These are phyloP conservation scores for Lepiota venenata DNA, from an alignment of 768 basidiomycete species.

Conservation along the genomic window DNA sequence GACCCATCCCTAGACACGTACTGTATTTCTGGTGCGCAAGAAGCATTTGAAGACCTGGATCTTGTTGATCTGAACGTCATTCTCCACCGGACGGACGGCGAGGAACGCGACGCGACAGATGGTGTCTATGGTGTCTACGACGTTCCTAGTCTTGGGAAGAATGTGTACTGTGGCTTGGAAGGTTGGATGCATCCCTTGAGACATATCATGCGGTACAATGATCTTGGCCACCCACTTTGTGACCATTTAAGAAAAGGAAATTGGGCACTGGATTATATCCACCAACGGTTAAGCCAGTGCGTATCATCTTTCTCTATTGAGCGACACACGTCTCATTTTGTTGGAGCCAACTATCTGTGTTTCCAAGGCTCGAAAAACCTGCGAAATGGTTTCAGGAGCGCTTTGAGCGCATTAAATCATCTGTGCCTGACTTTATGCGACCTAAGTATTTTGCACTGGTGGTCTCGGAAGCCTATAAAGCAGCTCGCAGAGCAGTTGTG, in stretches of 20 bases:
- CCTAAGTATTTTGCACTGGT: slow-evolving; percentile 97
- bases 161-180: slow-evolving; percentile 92
- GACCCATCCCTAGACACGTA: slow-evolving; percentile 69
- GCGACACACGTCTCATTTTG: slow-evolving; percentile 7
- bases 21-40: slow-evolving; percentile 67
- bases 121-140: slow-evolving; percentile 83
- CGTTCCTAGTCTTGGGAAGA: slow-evolving; percentile 67
- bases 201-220: slow-evolving; percentile 84
- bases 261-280: slow-evolving; percentile 92
- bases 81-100: slow-evolving; percentile 84
- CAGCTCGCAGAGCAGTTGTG: slow-evolving; percentile 75
- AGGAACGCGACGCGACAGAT: slow-evolving; percentile 86
- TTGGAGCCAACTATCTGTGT: slow-evolving; percentile 50
- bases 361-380: slow-evolving; percentile 69
- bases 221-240: slow-evolving; percentile 91
- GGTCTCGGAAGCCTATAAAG: slow-evolving; percentile 90
- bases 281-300: slow-evolving; percentile 65
- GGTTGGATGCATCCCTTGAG: slow-evolving; percentile 94
- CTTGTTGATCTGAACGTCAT: slow-evolving; percentile 87
- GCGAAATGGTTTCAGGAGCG: slow-evolving; percentile 85
- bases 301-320: slow-evolving; percentile 26
- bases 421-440: slow-evolving; percentile 81
- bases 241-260: slow-evolving; percentile 81
- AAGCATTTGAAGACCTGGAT: slow-evolving; percentile 69
- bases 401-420: slow-evolving; percentile 75